phyloP scores from a whole-genome alignment of 2,329 filamentous ascomycete genomes.

The Pseudogymnoascus sp. region DNA sequence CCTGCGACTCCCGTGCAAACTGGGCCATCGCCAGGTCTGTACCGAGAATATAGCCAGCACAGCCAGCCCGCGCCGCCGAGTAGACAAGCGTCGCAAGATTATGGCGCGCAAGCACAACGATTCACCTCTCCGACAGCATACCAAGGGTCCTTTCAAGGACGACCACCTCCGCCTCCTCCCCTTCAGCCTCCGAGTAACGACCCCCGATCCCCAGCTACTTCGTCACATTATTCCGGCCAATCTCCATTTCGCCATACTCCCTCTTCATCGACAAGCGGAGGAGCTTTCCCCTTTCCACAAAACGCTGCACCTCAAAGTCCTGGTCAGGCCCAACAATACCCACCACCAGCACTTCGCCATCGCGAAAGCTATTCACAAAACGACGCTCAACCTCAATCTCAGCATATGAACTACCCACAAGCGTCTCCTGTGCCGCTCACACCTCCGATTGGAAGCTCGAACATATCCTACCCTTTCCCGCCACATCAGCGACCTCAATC shows the following conservation, averaged over 20 bases:
- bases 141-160: slow-evolving; percentile 24
- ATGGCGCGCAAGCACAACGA: slow-evolving; percentile 22
- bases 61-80: slow-evolving; percentile 23
- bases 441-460: slow-evolving; percentile 28
- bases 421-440: slow-evolving; percentile 27
- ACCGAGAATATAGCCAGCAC: slow-evolving; percentile 26
- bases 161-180: slow-evolving; percentile 32
- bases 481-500: slow-evolving; percentile 46
- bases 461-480: slow-evolving; percentile 28
- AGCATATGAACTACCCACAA: slow-evolving; percentile 24
- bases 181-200: slow-evolving; percentile 34
- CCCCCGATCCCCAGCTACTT: slow-evolving; percentile 36
- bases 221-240: slow-evolving; percentile 25
- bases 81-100: slow-evolving; percentile 28
- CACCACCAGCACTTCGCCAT: slow-evolving; percentile 21
- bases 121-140: slow-evolving; percentile 28
- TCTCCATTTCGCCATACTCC: slow-evolving; percentile 29
- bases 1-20: slow-evolving; percentile 27
- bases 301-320: slow-evolving; percentile 27
- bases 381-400: slow-evolving; percentile 20
- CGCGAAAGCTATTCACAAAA: slow-evolving; percentile 26
- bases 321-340: slow-evolving; percentile 27
- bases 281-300: slow-evolving; percentile 27
- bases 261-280: slow-evolving; percentile 22
- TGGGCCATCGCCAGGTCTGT: slow-evolving; percentile 21